Base-by-base conservation (phyloP, 148 eudicot genomes). In the Cornus suecica region DNA sequence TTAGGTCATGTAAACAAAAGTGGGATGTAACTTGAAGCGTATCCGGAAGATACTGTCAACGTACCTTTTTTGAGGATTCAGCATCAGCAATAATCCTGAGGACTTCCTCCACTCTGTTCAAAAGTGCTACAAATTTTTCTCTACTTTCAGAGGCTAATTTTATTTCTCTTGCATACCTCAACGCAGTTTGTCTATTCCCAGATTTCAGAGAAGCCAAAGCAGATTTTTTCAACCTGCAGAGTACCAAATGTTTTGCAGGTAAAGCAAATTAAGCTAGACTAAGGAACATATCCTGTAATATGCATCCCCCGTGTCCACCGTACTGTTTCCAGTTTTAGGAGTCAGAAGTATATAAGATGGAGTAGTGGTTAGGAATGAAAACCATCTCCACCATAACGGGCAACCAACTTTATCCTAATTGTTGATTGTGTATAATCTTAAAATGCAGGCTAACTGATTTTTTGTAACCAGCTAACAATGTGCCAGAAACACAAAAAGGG, bases 31-130 rank as follows among this genome's bases (percentile, higher is more conserved):
- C 52, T 52, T 52, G 66, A 52, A 65, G 30, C 68, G 10, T 14
- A 32, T 75, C 45, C 41, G 56, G 70, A 78, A 30, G n/a, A 56
- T 66, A 64, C 65, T 42, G 24, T 60, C 7, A 74, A 76, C 63
- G 52, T 27, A 91, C 98, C 97, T 89, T 85, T 81, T 88, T 89
- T 41, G 97, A 86, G 71, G 97, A 91, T 79, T 95, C 90, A 70
- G 92, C 90, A 80, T 95, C 97, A 27, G 81, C 75, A 61, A 95
- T 82, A 82, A 75, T 84, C 71, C 80, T 76, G 68, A 92, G 88
- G 71, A 90, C 92, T 64, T 88, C 92, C 82, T 95, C 97, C 75
- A 95, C 97, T 77, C 92, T 78, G 74, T 84, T 84, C 76, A 88
- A 74, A 72, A 90, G 87, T 22, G 82, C 48, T 8, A 65, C 18